These are phyloP conservation scores for Suillus paluster DNA, from an alignment of 768 basidiomycete genomes.

Conservation along the genomic window DNA sequence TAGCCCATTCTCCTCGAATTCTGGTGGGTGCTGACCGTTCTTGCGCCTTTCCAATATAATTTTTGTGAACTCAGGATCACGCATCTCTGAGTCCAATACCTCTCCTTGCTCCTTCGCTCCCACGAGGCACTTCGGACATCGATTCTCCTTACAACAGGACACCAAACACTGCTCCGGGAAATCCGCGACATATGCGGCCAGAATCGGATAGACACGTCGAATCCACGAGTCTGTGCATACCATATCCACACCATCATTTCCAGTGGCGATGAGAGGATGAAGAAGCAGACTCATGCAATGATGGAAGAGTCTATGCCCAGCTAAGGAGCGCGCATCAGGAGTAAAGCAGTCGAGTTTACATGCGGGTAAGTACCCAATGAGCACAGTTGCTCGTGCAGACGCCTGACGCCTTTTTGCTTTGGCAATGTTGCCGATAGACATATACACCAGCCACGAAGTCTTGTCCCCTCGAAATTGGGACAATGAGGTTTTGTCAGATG, in stretches of 20 bases:
- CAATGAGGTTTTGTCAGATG: constrained; percentile 50
- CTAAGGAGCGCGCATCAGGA: neutral
- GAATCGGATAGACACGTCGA: constrained; percentile 23
- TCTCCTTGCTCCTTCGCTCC: constrained; percentile 6
- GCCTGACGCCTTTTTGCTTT: constrained; percentile 18
- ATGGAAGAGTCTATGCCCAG: constrained; percentile 28
- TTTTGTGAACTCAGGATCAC: neutral
- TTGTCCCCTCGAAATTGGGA: constrained; percentile 41
- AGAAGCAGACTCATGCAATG: constrained; percentile 22
- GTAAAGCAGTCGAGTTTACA: too few relatives aligned
- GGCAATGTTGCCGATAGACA: constrained; percentile 28
- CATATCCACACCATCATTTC: constrained; percentile 21
- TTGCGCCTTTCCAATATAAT: constrained; percentile 1
- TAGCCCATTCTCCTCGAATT: constrained; percentile 7
- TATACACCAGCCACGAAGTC: constrained; percentile 28
- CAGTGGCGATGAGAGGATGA: constrained; percentile 18
- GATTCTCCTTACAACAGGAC: constrained; percentile 16
- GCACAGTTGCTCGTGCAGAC: constrained; percentile 11
- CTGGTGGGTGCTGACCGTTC: constrained; percentile 6
- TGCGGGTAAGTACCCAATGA: neutral
- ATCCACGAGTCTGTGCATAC: constrained; percentile 19
- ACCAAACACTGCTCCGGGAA: constrained; percentile 24
- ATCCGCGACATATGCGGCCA: constrained; percentile 30
- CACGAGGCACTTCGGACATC: constrained; percentile 14
- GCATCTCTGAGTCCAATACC: constrained; percentile 1